Conservation (phyloP, 1,284 basidiomycete species). For the Pholiota adiposa region DNA sequence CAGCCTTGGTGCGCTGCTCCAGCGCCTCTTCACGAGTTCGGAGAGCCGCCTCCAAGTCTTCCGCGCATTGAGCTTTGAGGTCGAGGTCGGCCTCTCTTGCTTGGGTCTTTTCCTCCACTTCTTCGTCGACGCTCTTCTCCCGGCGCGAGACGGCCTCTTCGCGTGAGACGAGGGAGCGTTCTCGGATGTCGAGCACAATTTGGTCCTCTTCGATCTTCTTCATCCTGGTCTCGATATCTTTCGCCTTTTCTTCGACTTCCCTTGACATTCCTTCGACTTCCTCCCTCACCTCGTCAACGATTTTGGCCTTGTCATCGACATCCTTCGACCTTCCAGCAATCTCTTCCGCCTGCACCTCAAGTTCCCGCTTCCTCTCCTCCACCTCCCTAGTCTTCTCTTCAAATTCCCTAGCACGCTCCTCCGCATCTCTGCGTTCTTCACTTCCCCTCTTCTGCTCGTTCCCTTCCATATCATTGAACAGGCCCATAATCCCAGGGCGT, state of each 20-base stretch:
- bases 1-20: not conserved
- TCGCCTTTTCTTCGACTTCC: not conserved
- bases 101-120: not conserved
- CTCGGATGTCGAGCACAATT: not conserved
- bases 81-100: not conserved
- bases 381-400: not conserved
- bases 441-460: not conserved
- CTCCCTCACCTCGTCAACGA: not conserved
- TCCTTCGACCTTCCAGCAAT: not conserved
- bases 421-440: not conserved
- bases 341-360: not conserved
- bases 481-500: constrained; percentile 15
- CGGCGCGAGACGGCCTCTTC: not conserved
- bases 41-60: not conserved
- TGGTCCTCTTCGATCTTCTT: not conserved
- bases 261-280: not conserved
- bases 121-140: not conserved
- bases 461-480: constrained; percentile 17
- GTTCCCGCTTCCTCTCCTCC: not conserved
- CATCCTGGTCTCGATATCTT: not conserved
- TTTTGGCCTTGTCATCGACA: not conserved
- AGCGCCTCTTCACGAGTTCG: not conserved
- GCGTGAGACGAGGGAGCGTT: not conserved
- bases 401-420: not conserved
- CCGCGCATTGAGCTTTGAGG: not conserved